phyloP scores from a whole-genome alignment of 257 asterid genomes.

The Jasminum sambac region DNA sequence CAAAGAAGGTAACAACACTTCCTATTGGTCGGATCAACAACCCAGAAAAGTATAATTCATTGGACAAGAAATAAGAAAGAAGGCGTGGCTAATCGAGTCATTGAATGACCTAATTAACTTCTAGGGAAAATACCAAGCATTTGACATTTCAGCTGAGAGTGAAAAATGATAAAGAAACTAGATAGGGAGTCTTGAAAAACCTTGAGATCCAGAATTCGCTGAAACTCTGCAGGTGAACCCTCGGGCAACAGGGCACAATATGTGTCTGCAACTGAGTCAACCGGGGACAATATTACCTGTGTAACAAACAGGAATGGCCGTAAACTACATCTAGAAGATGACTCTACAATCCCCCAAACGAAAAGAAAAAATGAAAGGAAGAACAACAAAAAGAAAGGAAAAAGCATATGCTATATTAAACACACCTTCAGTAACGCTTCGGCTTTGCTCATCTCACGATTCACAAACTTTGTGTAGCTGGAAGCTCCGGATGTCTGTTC shows the following conservation, averaged over 20 bases:
- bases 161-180: slow-evolving; percentile 8
- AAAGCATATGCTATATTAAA: not conserved
- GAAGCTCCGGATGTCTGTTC: slow-evolving; percentile 78
- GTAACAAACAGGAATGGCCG: slow-evolving; percentile 21
- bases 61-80: not conserved
- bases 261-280: slow-evolving; percentile 98
- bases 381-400: not conserved
- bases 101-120: not conserved
- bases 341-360: slow-evolving; percentile 12
- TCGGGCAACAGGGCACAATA: slow-evolving; percentile 97
- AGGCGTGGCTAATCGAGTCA: not conserved
- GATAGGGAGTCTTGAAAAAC: slow-evolving; percentile 35
- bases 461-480: slow-evolving; percentile 90
- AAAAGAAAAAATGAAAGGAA: too few relatives aligned
- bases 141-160: slow-evolving; percentile 4
- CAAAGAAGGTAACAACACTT: not conserved
- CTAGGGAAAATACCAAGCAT: not conserved
- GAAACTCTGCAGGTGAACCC: slow-evolving; percentile 90
- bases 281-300: slow-evolving; percentile 91
- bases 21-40: not conserved
- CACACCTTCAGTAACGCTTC: slow-evolving; percentile 92
- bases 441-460: slow-evolving; percentile 99
- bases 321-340: slow-evolving; percentile 15
- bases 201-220: slow-evolving; percentile 94
- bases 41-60: not conserved